phyloP scores from a whole-genome alignment of 1,139 yeast genomes.

The Debaryomycetaceae sp. region DNA sequence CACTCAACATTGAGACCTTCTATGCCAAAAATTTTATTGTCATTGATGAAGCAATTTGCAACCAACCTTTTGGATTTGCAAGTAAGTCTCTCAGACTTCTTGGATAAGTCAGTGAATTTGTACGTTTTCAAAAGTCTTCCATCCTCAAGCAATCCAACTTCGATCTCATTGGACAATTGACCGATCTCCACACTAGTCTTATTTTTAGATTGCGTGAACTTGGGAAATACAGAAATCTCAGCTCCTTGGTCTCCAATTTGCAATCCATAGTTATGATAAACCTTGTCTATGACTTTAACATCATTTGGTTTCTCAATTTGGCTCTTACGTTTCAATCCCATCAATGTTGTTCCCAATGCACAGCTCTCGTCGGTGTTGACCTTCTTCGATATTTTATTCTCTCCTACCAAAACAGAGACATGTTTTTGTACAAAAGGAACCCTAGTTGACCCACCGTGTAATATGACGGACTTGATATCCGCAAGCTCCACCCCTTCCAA shows the following conservation, averaged over 20 bases:
- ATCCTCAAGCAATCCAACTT: constrained; percentile 53
- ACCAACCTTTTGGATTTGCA: constrained; percentile 36
- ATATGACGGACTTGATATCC: constrained; percentile 63
- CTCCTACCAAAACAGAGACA: constrained; percentile 52
- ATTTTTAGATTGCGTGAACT: constrained; percentile 34
- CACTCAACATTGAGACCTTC: constrained; percentile 42
- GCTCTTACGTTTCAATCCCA: constrained; percentile 54
- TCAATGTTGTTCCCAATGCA: constrained; percentile 81
- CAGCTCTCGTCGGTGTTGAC: constrained; percentile 97
- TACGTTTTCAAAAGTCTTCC: constrained; percentile 44
- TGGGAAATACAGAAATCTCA: constrained; percentile 37
- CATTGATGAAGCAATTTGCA: constrained; percentile 40
- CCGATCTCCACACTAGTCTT: constrained; percentile 31
- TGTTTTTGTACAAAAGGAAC: constrained; percentile 79
- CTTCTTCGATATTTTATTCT: constrained; percentile 68
- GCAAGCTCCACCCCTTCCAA: constrained; percentile 24
- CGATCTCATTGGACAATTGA: constrained; percentile 24
- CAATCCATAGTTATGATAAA: constrained; percentile 40
- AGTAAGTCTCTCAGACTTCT: constrained; percentile 40
- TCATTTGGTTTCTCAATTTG: constrained; percentile 57
- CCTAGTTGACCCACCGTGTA: constrained; percentile 91
- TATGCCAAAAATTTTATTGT: constrained; percentile 49
- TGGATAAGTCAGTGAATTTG: constrained; percentile 24
- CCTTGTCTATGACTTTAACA: constrained; percentile 57
- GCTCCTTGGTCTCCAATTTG: constrained; percentile 29